These are phyloP conservation scores for Panicum miliaceum DNA, from an alignment of 176 grass and related monocot genomes.

Conservation along the genomic window DNA sequence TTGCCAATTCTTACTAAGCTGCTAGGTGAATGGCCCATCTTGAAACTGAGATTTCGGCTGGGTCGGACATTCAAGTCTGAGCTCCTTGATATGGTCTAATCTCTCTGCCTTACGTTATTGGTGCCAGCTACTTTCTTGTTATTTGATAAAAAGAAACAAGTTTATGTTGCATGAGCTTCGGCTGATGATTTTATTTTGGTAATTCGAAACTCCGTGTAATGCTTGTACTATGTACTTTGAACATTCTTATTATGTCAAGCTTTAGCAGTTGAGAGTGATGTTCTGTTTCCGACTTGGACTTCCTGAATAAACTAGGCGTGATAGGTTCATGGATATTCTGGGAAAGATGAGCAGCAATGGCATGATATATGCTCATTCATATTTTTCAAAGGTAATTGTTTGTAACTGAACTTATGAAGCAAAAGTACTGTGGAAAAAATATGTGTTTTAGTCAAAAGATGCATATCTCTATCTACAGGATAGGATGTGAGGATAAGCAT, in stretches of 20 bases:
- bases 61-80: background rate
- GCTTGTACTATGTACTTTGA: background rate
- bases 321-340: background rate
- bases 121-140: too few species aligned
- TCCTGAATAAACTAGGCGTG: background rate
- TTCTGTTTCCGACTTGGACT: background rate
- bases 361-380: background rate
- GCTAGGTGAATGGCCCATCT: constrained; percentile 13
- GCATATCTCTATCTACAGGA: background rate
- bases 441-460: background rate
- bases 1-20: constrained; percentile 22
- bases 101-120: background rate
- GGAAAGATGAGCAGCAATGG: background rate
- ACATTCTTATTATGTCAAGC: background rate
- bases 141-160: too few species aligned
- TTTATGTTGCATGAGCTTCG: too few species aligned
- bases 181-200: background rate
- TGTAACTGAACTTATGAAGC: background rate
- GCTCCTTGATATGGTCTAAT: background rate
- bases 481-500: background rate
- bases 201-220: background rate
- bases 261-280: too few species aligned
- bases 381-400: background rate
- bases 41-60: background rate
- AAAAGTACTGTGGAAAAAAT: background rate